Evolutionary conservation across 1,139 yeast genomes (phyloP), one percentile per base, ranked within the genome.

Genomic region (Suhomyces chickasaworum): DNA sequence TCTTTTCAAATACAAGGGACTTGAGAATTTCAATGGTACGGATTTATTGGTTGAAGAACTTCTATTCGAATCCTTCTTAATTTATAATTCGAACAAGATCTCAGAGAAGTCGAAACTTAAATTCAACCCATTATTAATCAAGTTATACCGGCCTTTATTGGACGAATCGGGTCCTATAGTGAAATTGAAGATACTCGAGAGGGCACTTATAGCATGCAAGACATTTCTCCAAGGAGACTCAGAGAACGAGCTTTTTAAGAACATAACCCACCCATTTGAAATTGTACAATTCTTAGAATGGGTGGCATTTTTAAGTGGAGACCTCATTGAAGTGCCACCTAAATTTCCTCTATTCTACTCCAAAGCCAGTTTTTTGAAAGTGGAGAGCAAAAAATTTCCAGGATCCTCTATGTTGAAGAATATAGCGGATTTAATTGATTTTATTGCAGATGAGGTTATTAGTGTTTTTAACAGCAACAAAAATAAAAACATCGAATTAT

Each of bases 61-160:
- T 4, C 42, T 69, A 8, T 63, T 55, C 51, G 54, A 56, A 30
- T 64, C 64, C 41, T 66, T 62, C 44, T 46, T 71, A 31, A 58
- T 72, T 2, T 69, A 68, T 46, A 62, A 64, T 41, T 47, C 53
- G 2, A 61, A 57, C 8, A 61, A 61, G 44, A 40, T 51, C 12
- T n/a, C 33, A 2, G 37, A 33, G 4, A 44, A 49, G 35, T 49
- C 47, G 13, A 60, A 57, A 39, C 41, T 46, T 6, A 67, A 66
- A 41, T 66, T 70, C 48, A 64, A 66, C 40, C 50, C 60, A 0
- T 50, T 66, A n/a, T 49, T 71, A 16, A 47, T 62, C 35, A 68
- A 69, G 45, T 45, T 72, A 18, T 71, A 70, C 51, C 47, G 44
- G 21, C 76, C 77, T 1, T 53, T 72, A 29, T 48, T 72, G 12